These are phyloP conservation scores for Dimocarpus longan DNA, from an alignment of 345 rosid species.

Conservation along the genomic window DNA sequence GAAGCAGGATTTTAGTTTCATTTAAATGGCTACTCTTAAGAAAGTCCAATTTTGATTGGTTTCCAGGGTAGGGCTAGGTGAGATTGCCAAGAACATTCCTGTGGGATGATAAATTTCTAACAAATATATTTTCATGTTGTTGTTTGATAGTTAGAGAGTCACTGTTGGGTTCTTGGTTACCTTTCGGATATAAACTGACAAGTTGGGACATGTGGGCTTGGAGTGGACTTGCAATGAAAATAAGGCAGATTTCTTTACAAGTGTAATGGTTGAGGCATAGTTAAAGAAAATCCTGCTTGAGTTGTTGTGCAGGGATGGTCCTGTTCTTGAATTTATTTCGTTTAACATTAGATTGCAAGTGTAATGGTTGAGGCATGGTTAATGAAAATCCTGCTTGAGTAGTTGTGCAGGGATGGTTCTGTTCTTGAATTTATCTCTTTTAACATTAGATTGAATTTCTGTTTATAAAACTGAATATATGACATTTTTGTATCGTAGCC, in stretches of 20 bases:
- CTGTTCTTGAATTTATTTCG: not conserved
- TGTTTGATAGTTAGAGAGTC: not conserved
- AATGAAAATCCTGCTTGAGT: not conserved
- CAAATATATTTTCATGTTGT: not conserved
- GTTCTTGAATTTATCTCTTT: not conserved
- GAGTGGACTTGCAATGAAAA: not conserved
- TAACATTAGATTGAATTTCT: not conserved
- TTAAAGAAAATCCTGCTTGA: not conserved
- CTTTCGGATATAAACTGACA: not conserved
- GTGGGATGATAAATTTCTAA: not conserved
- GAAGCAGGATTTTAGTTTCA: not conserved
- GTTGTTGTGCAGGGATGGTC: not conserved
- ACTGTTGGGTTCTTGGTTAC: not conserved
- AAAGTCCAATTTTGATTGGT: not conserved
- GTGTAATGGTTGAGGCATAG: not conserved
- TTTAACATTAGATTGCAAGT: not conserved
- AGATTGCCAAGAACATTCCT: not conserved
- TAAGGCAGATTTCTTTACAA: not conserved
- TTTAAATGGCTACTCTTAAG: not conserved
- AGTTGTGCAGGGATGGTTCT: not conserved
- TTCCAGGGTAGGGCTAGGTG: not conserved
- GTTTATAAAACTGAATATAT: not conserved
- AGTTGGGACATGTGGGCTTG: not conserved
- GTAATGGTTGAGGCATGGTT: not conserved
- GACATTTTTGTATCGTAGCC: not conserved